These are phyloP conservation scores for Colletotrichum navitas DNA, from an alignment of 2,329 filamentous ascomycete species.

Conservation along the genomic window DNA sequence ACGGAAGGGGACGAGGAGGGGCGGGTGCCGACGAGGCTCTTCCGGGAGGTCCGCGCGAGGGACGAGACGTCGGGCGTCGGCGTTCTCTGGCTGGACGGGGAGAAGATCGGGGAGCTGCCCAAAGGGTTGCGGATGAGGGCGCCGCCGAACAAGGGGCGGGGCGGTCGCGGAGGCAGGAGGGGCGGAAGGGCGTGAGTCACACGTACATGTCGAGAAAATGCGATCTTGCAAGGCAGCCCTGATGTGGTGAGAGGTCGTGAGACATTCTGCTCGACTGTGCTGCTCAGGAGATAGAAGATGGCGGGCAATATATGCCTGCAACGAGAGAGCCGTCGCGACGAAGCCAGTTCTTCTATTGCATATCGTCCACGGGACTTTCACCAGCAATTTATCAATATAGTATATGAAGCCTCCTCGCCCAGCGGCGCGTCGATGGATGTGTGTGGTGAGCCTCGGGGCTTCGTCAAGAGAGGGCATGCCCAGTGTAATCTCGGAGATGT, in stretches of 20 bases:
- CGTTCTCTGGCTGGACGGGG: slow-evolving; percentile 78
- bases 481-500: background rate
- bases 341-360: background rate
- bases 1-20: slow-evolving; percentile 71
- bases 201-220: background rate
- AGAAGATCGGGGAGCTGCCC: slow-evolving; percentile 76
- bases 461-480: background rate
- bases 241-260: background rate
- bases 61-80: slow-evolving; percentile 60
- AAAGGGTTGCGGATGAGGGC: slow-evolving; percentile 63
- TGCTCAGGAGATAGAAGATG: background rate
- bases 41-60: slow-evolving; percentile 75
- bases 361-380: background rate
- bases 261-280: background rate
- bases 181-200: slow-evolving; percentile 41
- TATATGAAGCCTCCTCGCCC: background rate
- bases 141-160: slow-evolving; percentile 63
- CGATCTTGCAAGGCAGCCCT: background rate
- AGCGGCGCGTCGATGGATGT: background rate
- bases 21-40: slow-evolving; percentile 76
- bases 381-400: background rate
- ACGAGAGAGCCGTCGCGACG: no score
- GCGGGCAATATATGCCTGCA: background rate
- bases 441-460: background rate
- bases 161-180: slow-evolving; percentile 53